Evolutionary conservation across 73 alveolate species (phyloP).

Genomic region (Paramecium caudatum): DNA sequence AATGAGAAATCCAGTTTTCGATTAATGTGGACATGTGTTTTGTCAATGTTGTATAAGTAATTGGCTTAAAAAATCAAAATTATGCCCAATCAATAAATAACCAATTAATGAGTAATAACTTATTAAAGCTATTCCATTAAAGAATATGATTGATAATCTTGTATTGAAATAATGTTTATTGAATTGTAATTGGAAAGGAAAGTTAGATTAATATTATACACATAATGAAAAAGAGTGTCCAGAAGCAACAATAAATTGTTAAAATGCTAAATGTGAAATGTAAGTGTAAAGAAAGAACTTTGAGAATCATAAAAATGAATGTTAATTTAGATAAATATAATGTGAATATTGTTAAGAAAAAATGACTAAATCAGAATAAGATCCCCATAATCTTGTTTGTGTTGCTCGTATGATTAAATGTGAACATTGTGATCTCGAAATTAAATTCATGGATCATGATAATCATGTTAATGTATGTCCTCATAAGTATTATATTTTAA

Average conservation of each 20-base stretch:
- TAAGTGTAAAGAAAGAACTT: neutral
- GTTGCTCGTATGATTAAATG: neutral
- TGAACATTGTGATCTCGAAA: neutral
- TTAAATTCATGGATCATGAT: neutral
- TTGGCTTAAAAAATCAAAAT: slow-evolving; percentile 51
- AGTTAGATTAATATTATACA: neutral
- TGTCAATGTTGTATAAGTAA: slow-evolving; percentile 4
- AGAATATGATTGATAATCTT: slow-evolving; percentile 29
- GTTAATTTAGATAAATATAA: neutral
- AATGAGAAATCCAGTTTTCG: slow-evolving; percentile 53
- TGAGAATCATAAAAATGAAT: slow-evolving; percentile 1
- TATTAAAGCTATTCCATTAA: slow-evolving; percentile 37
- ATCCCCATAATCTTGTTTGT: neutral
- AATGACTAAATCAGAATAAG: neutral
- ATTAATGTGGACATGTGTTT: slow-evolving; percentile 55
- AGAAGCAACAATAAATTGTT: neutral
- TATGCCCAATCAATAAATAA: slow-evolving; percentile 57
- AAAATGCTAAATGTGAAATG: neutral
- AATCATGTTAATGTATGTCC: neutral
- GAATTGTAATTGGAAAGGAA: slow-evolving; percentile 59
- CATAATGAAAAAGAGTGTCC: slow-evolving; percentile 61
- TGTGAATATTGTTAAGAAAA: slow-evolving; percentile 2
- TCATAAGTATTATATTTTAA: neutral
- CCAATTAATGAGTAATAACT: slow-evolving; percentile 8
- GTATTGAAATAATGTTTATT: slow-evolving; percentile 45